A percentile compares a stretch with the other conserved stretches of the same genome.
Conservation (phyloP, 2,329 filamentous ascomycete species). For the Aspergillus unguis region DNA sequence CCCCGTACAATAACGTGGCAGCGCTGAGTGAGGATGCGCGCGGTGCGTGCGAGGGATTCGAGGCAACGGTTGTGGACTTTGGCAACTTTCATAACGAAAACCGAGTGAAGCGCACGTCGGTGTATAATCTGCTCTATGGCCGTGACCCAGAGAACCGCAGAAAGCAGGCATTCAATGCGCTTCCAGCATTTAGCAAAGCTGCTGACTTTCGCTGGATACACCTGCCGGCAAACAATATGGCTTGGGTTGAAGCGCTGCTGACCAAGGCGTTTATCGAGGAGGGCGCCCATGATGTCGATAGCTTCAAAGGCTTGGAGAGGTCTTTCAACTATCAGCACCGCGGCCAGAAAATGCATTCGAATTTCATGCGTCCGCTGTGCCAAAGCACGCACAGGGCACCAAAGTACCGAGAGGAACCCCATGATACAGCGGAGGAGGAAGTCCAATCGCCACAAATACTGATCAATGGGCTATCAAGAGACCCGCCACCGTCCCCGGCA, state of each 20-base stretch:
- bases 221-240: slow-evolving; percentile 52
- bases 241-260: slow-evolving; percentile 62
- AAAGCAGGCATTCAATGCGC: slow-evolving; percentile 47
- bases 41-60: slow-evolving; percentile 48
- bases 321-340: slow-evolving; percentile 62
- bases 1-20: slow-evolving; percentile 37
- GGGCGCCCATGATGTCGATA: slow-evolving; percentile 57
- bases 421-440: slow-evolving; percentile 29
- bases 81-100: slow-evolving; percentile 44
- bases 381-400: slow-evolving; percentile 46
- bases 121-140: slow-evolving; percentile 53
- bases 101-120: slow-evolving; percentile 48
- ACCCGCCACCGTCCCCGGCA: slow-evolving; percentile 12
- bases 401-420: slow-evolving; percentile 21
- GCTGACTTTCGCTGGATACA: slow-evolving; percentile 54
- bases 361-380: slow-evolving; percentile 61
- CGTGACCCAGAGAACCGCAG: slow-evolving; percentile 45
- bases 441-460: slow-evolving; percentile 16
- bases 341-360: slow-evolving; percentile 56
- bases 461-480: slow-evolving; percentile 20
- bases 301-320: slow-evolving; percentile 60
- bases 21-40: slow-evolving; percentile 39
- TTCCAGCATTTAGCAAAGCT: slow-evolving; percentile 41
- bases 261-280: slow-evolving; percentile 64
- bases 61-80: slow-evolving; percentile 55